phyloP scores from a whole-genome alignment of 1,284 basidiomycete species.

The Moesziomyces aphidis region DNA sequence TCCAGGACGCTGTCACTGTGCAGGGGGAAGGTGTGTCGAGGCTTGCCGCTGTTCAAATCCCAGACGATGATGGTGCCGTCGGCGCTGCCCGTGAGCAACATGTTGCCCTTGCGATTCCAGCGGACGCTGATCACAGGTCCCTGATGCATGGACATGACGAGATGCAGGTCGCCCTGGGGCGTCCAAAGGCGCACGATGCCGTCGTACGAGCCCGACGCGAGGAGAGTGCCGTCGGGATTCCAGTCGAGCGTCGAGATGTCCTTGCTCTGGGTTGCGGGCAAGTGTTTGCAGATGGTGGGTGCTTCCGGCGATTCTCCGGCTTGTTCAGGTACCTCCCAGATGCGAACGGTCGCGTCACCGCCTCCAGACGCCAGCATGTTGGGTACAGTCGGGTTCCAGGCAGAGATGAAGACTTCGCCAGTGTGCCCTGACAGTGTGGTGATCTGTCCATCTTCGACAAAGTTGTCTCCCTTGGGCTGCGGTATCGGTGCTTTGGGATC shows the following conservation, averaged over 20 bases:
- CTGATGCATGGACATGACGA: slow-evolving; percentile 68
- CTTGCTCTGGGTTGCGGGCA: slow-evolving; percentile 64
- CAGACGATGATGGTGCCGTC: slow-evolving; percentile 67
- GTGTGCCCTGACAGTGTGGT: slow-evolving; percentile 59
- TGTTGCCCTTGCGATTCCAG: slow-evolving; percentile 66
- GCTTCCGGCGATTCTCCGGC: slow-evolving; percentile 36
- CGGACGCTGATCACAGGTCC: slow-evolving; percentile 66
- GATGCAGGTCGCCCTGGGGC: slow-evolving; percentile 66
- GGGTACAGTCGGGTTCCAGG: slow-evolving; percentile 67
- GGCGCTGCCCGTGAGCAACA: slow-evolving; percentile 63
- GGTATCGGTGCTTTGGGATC: slow-evolving; percentile 42
- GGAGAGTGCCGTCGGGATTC: slow-evolving; percentile 67
- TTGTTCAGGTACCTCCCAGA: slow-evolving; percentile 63
- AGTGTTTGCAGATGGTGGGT: slow-evolving; percentile 66
- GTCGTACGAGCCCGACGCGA: slow-evolving; percentile 66
- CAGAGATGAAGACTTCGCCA: slow-evolving; percentile 65
- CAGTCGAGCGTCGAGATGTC: slow-evolving; percentile 66
- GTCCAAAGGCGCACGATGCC: slow-evolving; percentile 68
- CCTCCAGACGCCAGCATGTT: slow-evolving; percentile 64
- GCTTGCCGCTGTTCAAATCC: slow-evolving; percentile 66
- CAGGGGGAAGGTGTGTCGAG: slow-evolving; percentile 61
- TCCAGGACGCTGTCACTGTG: slow-evolving; percentile 66
- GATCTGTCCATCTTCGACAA: slow-evolving; percentile 43
- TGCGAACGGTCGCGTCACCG: slow-evolving; percentile 67
- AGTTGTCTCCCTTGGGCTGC: slow-evolving; percentile 44